Percentiles rank a stretch among this genome's conserved stretches.
Evolutionary conservation across 2,329 filamentous ascomycete genomes (phyloP).

Genomic region (Fonsecaea monophora): DNA sequence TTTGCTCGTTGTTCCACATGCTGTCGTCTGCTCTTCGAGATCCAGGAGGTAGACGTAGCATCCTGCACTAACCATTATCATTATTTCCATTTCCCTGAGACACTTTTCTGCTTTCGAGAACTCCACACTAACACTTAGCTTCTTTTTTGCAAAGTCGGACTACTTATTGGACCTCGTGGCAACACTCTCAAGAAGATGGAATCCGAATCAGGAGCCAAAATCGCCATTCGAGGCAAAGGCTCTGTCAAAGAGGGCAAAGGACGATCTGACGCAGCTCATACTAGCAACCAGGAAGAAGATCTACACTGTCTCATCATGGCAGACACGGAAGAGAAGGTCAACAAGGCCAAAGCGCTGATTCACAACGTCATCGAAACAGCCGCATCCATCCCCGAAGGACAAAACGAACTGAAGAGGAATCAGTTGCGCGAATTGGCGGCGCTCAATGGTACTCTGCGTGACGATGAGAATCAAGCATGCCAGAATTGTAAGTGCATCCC

Average conservation of each 20-base stretch:
- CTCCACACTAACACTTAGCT: slow-evolving; percentile 88
- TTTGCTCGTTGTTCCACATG: slow-evolving; percentile 50
- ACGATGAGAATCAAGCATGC: slow-evolving; percentile 98
- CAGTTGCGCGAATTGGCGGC: slow-evolving; percentile 97
- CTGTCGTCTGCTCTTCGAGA: slow-evolving; percentile 32
- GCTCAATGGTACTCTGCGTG: slow-evolving; percentile 97
- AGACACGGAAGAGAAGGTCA: slow-evolving; percentile 98
- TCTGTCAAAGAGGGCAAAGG: slow-evolving; percentile 99
- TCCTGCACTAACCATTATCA: slow-evolving; percentile 46
- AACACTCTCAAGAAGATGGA: slow-evolving; percentile 99
- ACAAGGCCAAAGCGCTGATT: slow-evolving; percentile 97
- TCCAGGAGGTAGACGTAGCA: slow-evolving; percentile 32
- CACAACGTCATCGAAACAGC: slow-evolving; percentile 99
- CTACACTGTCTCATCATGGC: slow-evolving; percentile 99
- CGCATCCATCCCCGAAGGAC: slow-evolving; percentile 96
- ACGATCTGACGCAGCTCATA: slow-evolving; percentile 96
- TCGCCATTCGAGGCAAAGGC: slow-evolving; percentile 98
- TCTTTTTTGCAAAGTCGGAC: slow-evolving; percentile 86
- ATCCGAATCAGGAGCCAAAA: slow-evolving; percentile 94
- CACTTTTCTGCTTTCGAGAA: slow-evolving; percentile 42
- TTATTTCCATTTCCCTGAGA: slow-evolving; percentile 38
- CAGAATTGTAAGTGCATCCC: slow-evolving; percentile 75
- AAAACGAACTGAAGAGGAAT: slow-evolving; percentile 98
- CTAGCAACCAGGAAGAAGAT: slow-evolving; percentile 99
- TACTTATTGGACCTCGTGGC: slow-evolving; percentile 99